Evolutionary conservation across 2,329 filamentous ascomycete species (phyloP).

Genomic region (Westerdykella sp.): DNA sequence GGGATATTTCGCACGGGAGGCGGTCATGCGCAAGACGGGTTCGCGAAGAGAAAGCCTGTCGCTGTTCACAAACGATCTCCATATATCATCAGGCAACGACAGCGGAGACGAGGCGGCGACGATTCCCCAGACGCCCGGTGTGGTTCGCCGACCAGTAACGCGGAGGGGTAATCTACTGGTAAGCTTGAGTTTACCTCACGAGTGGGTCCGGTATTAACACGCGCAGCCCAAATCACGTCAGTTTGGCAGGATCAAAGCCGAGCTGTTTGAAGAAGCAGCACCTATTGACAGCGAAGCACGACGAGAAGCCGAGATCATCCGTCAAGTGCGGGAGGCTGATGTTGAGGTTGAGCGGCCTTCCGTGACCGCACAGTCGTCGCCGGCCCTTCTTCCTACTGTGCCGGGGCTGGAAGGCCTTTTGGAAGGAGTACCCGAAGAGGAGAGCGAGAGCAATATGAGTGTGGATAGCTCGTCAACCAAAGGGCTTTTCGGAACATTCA

Average conservation of each 20-base stretch:
- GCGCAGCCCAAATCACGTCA: slow-evolving; percentile 86
- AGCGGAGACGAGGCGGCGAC: slow-evolving; percentile 62
- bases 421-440: slow-evolving; percentile 65
- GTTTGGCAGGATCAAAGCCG: slow-evolving; percentile 87
- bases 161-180: slow-evolving; percentile 83
- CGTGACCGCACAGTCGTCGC: slow-evolving; percentile 61
- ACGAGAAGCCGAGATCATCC: slow-evolving; percentile 90
- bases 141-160: slow-evolving; percentile 77
- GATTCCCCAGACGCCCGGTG: slow-evolving; percentile 55
- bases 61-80: slow-evolving; percentile 80
- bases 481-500: slow-evolving; percentile 60
- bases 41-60: slow-evolving; percentile 81
- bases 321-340: slow-evolving; percentile 88
- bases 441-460: slow-evolving; percentile 52
- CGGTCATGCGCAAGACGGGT: slow-evolving; percentile 43
- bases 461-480: slow-evolving; percentile 36
- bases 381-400: slow-evolving; percentile 54
- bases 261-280: slow-evolving; percentile 78
- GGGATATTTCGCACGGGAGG: slow-evolving; percentile 51
- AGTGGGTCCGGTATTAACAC: slow-evolving; percentile 10
- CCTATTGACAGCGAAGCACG: slow-evolving; percentile 84
- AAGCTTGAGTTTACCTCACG: slow-evolving; percentile 32
- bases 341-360: slow-evolving; percentile 48
- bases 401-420: slow-evolving; percentile 52
- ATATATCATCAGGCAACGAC: slow-evolving; percentile 73